A percentile compares a stretch with the other conserved stretches of the same genome.
Conservation (phyloP, 139 green algal species). For the Chlorella sorokiniana region DNA sequence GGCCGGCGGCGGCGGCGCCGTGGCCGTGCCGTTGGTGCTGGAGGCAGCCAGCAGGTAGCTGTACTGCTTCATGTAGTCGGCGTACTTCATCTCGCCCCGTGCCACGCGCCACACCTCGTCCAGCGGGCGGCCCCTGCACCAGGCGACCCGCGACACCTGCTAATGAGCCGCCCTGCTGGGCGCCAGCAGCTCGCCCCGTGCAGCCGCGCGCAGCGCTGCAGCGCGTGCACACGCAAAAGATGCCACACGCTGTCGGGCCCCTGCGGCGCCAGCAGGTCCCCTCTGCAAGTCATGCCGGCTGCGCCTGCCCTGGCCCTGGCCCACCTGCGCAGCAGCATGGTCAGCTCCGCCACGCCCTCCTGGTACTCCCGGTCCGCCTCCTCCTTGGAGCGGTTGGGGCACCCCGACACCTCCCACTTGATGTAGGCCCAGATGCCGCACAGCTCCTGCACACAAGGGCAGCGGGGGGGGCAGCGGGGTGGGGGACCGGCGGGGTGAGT, state of each 20-base stretch:
- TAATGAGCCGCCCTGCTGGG: background rate
- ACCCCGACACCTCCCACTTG: constrained; percentile 86
- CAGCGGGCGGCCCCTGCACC: constrained; percentile 38
- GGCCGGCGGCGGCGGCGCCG: constrained; percentile 2
- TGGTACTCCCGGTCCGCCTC: constrained; percentile 70
- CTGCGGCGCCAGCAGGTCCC: too few species aligned
- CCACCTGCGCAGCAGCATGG: constrained; percentile 56
- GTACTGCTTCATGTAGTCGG: constrained; percentile 46
- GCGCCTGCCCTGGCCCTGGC: background rate
- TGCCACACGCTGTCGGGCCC: background rate
- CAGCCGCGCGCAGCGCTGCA: too few species aligned
- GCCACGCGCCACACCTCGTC: constrained; percentile 78
- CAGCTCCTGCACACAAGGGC: constrained; percentile 61
- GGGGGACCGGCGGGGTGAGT: background rate
- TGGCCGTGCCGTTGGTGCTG: background rate
- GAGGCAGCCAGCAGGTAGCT: constrained; percentile 12
- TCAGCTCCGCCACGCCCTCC: constrained; percentile 69
- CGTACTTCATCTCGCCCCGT: constrained; percentile 61
- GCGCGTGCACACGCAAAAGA: too few species aligned
- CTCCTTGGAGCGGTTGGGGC: constrained; percentile 63
- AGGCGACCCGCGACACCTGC: background rate
- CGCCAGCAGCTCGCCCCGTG: too few species aligned
- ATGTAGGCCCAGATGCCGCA: constrained; percentile 95
- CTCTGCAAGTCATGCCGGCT: background rate
- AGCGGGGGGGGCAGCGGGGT: background rate